Base-by-base conservation (phyloP, 441 rosid species). In the Erodium moschatum region DNA sequence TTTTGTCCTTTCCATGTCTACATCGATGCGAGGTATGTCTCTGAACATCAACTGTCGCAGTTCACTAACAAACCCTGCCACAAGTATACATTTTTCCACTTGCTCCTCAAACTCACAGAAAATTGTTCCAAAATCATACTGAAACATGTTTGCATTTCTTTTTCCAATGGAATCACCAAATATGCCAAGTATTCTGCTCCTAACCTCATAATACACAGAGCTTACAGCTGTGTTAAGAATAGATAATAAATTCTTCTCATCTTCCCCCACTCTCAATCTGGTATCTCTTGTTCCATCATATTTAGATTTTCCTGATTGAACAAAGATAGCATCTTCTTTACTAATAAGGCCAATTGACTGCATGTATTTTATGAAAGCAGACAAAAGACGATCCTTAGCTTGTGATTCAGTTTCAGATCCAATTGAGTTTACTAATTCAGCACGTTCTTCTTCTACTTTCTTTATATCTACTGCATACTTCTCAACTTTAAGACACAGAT, bases 311-410 rank as follows among this genome's bases (percentile, higher is more conserved):
- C 78, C 85, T 8, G 68, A 73, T 63, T 76, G 77, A 75, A 70
- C 46, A 67, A 78, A 75, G 78, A 70, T 64, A 75, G 80, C 64
- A 77, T 79, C 87, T 65, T 80, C 89, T 76, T 80, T 85, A 78
- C 77, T 86, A 20, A 83, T 67, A 74, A 84, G 67, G 74, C 83
- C 87, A 65, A 86, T 77, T 81, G 88, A 85, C 72, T 86, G 92
- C 85, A 88, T 85, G 84, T 81, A 85, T 75, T 88, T 89, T 74
- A 79, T 66, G 80, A 91, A 86, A 84, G 90, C 80, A 75, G 82
- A 84, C 77, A 94, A 73, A 79, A 88, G 90, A 62, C 87, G 91
- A 69, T 85, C 97, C 86, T 86, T 91, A 64, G 92, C 92, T 82
- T 85, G 86, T 74, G 81, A 80, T 82, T 86, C 97, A 74, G 89